phyloP scores from a whole-genome alignment of 495 filamentous ascomycete genomes.

The Aspergillus bertholletiae region DNA sequence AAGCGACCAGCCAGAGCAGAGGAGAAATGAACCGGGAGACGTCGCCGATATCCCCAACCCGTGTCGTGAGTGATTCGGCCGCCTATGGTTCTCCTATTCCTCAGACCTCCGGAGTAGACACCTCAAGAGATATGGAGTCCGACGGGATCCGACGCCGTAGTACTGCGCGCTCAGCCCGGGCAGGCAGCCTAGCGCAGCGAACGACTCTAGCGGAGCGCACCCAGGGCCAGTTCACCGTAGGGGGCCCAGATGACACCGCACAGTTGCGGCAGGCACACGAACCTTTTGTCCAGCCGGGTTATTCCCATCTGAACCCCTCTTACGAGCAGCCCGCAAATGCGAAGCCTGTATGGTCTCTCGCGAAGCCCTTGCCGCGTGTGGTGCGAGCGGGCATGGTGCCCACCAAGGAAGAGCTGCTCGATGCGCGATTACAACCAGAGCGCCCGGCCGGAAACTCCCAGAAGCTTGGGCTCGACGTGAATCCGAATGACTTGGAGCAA shows the following conservation, averaged over 20 bases:
- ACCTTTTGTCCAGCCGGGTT: constrained; percentile 42
- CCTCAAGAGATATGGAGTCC: background rate
- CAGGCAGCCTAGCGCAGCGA: constrained; percentile 24
- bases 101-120: constrained; percentile 1
- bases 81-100: constrained; percentile 14
- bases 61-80: background rate
- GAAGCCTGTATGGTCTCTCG: constrained; percentile 48
- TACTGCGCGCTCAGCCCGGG: background rate
- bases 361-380: constrained; percentile 46
- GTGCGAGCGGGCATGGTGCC: constrained; percentile 45
- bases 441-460: constrained; percentile 35
- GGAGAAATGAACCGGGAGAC: background rate
- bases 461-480: constrained; percentile 30
- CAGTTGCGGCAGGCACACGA: constrained; percentile 34
- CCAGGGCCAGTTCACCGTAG: constrained; percentile 35
- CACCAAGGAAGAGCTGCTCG: constrained; percentile 34
- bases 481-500: constrained; percentile 37
- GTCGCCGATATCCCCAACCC: background rate
- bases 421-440: constrained; percentile 26
- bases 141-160: constrained; percentile 20
- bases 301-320: constrained; percentile 42
- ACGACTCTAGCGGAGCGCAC: constrained; percentile 30
- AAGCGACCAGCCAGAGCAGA: background rate
- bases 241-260: constrained; percentile 33
- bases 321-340: constrained; percentile 38